Base-by-base conservation (phyloP, 2,329 filamentous ascomycete species). In the Verticillium alfalfae region DNA sequence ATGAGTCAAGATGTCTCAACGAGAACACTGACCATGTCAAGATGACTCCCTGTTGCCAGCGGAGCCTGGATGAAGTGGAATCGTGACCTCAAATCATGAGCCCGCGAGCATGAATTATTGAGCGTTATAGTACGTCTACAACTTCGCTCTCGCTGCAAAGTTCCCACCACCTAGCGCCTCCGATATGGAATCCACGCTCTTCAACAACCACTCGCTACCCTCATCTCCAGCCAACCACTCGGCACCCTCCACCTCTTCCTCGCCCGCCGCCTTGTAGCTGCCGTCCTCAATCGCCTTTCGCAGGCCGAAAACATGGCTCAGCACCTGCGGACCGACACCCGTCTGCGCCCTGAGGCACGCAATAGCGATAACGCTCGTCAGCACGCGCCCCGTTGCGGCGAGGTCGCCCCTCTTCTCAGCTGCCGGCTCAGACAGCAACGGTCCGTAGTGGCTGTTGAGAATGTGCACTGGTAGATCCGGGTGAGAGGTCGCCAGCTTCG, bases 401-500 rank as follows among this genome's bases (percentile, higher is more conserved):
- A 80, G 71, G 0, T 80, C 81, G 26, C 75, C 76, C 5, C 74
- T 70, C 8, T 76, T 70, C 15, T 74, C 73, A 3, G 68, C 69
- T 0, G 80, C 73, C 1, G 90, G 91, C 67, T 95, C 89, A 0
- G 89, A 84, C 41, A 96, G 85, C 13, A 95, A 73, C 1, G 85
- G 85, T 0, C 87, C 87, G 72, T 96, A 96, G 71, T 94, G 88
- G 58, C 82, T 84, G 66, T 87, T 81, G 15, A 95, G 78, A 67
- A 96, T 95, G 70, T 92, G 88, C 3, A 93, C 89, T 0, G 92
- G 92, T 31, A 96, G 76, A 71, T 95, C 92, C 0, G 92, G 92
- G 71, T 96, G 92, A 12, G 88, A 87, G n/a, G 82, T 81, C 0
- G 85, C 89, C 1, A 96, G 84, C 75, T 89, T 91, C 58, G 81